Evolutionary conservation across 257 asterid genomes (phyloP).

Genomic region (Eucommia ulmoides): DNA sequence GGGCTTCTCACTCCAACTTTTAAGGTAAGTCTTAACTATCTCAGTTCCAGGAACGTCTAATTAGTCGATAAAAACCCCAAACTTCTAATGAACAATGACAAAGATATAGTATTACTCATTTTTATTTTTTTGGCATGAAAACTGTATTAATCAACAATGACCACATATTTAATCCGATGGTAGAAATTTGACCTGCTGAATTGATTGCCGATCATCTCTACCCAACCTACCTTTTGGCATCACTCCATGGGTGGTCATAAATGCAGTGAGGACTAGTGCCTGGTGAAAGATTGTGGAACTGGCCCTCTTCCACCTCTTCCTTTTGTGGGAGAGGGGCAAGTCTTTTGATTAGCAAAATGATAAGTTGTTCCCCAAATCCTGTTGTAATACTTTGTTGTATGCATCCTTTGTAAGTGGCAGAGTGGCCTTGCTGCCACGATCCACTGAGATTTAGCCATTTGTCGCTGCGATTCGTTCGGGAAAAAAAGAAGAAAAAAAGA

Average conservation of each 20-base stretch:
- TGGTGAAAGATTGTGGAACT: too few relatives aligned
- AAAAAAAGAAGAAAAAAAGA: not conserved
- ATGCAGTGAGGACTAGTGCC: too few relatives aligned
- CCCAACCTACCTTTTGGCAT: too few relatives aligned
- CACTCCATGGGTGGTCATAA: too few relatives aligned
- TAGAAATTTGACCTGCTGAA: not conserved
- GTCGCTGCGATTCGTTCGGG: not conserved
- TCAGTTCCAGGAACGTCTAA: too few relatives aligned
- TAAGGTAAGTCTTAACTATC: slow-evolving; percentile 59
- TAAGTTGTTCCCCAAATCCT: too few relatives aligned
- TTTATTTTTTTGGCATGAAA: not conserved
- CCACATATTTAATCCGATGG: not conserved
- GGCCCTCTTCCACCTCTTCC: too few relatives aligned
- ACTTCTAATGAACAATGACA: not conserved
- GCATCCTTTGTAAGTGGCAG: too few relatives aligned
- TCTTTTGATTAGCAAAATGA: too few relatives aligned
- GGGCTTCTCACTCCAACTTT: slow-evolving; percentile 88
- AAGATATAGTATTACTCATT: not conserved
- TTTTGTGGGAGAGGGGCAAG: too few relatives aligned
- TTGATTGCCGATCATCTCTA: not conserved
- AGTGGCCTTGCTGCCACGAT: not conserved
- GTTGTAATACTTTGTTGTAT: too few relatives aligned
- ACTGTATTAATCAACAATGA: not conserved
- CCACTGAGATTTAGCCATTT: not conserved
- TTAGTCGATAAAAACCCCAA: not conserved